Evolutionary conservation across 768 basidiomycete species (phyloP).

Genomic region (Leccinum obscurum): DNA sequence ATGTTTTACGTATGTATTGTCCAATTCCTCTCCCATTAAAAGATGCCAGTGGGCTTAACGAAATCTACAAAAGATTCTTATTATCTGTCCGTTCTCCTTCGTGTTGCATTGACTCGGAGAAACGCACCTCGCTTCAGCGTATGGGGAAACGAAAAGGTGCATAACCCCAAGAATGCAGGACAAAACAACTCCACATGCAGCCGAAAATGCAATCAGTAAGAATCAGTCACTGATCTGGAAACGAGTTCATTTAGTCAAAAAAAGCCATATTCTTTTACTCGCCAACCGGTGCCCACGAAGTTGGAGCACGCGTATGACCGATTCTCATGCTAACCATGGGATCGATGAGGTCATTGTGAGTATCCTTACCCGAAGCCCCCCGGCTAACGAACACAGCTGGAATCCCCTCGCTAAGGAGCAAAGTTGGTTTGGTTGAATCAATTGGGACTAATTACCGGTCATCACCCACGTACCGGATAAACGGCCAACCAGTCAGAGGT

Average conservation of each 20-base stretch:
- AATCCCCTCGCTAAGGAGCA: neutral
- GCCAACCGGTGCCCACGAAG: neutral
- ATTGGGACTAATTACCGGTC: neutral
- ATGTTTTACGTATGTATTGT: neutral
- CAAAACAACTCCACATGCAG: neutral
- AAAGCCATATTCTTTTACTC: neutral
- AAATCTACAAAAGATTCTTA: neutral
- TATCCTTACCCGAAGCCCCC: neutral
- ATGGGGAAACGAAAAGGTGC: neutral
- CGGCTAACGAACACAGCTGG: neutral
- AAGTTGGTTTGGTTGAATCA: neutral
- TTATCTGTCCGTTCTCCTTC: neutral
- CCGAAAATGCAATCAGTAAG: neutral
- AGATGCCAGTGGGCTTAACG: neutral
- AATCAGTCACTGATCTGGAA: neutral
- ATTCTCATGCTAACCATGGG: neutral
- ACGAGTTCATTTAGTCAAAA: neutral
- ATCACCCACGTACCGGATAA: neutral
- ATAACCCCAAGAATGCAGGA: neutral
- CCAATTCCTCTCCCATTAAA: neutral
- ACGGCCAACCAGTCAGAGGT: neutral
- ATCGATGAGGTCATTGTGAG: neutral
- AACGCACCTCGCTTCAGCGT: neutral
- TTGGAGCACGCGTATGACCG: neutral
- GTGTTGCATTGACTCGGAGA: neutral